Base-by-base conservation (phyloP, 345 rosid genomes). In the Eucalyptus melliodora region DNA sequence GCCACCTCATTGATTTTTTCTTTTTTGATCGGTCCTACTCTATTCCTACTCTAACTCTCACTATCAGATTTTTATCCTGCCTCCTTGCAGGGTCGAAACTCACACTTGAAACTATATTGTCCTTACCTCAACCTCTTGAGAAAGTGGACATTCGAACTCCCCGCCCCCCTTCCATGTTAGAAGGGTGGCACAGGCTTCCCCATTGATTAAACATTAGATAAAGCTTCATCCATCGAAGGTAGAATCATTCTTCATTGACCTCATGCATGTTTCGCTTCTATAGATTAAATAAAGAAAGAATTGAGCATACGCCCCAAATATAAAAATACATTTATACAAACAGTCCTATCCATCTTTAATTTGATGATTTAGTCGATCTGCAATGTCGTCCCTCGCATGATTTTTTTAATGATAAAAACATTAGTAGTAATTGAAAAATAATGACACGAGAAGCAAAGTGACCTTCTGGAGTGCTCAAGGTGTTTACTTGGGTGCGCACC, bases 41-140 rank as follows among this genome's bases (percentile, higher is more conserved):
- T 49, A 49, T 12, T 49, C 2, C 16, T 49, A 49, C 16, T 50
- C 6, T 50, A 50, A 50, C 3, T 50, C 0, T 50, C 7, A 50
- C 17, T 50, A 0, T 50, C 2, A 50, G 2, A 50, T 0, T 50
- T 50, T 50, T 50, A 0, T 50, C 51, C 6, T 5, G 1, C 0
- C 6, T 50, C 3, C 0, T 50, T 14, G 6, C 0, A 50, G 17
- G 0, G 16, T 50, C 1, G 7, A 50, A 50, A 50, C 51, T 5
- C 51, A 50, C 1, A 15, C 17, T 2, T 15, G 17, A 50, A 50
- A 50, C 6, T 50, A 50, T 50, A 50, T 50, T 7, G 3, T 50
- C 17, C 0, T 1, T 1, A 50, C 1, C 7, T 3, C 3, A 50
- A 50, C 16, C 51, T 0, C 3, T 1, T 14, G 7, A 50, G 17